These are phyloP conservation scores for Carex sylvatica DNA, from an alignment of 202 grass and related monocot species.

Conservation along the genomic window DNA sequence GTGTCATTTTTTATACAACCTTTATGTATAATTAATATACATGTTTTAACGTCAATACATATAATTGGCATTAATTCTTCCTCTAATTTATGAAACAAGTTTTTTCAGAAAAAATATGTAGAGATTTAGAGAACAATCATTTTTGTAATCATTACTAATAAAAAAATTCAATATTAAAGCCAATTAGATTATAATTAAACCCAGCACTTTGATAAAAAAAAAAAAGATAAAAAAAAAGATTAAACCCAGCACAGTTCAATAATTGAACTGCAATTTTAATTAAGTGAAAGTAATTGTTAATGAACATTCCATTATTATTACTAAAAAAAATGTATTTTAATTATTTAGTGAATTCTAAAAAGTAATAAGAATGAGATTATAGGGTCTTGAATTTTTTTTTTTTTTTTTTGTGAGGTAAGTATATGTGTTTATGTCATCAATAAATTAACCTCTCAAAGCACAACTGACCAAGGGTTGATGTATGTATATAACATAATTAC, in stretches of 20 bases:
- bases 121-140: too few relatives aligned
- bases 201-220: too few relatives aligned
- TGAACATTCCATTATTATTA: background rate
- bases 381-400: too few relatives aligned
- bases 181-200: too few relatives aligned
- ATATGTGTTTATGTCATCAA: background rate
- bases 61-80: background rate
- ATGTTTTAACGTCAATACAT: background rate
- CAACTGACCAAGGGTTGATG: background rate
- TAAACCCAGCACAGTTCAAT: too few relatives aligned
- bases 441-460: background rate
- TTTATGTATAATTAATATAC: background rate
- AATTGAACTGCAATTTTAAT: too few relatives aligned
- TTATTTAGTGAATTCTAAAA: background rate
- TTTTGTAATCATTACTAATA: too few relatives aligned
- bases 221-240: too few relatives aligned
- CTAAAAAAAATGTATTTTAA: background rate
- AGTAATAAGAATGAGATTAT: background rate
- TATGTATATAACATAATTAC: background rate
- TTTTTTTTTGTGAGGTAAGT: background rate
- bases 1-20: too few relatives aligned
- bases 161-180: too few relatives aligned
- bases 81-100: background rate
- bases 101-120: background rate
- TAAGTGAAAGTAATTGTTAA: too few relatives aligned